Evolutionary conservation across 2,329 filamentous ascomycete species (phyloP).

Genomic region (Penicillium sp.): DNA sequence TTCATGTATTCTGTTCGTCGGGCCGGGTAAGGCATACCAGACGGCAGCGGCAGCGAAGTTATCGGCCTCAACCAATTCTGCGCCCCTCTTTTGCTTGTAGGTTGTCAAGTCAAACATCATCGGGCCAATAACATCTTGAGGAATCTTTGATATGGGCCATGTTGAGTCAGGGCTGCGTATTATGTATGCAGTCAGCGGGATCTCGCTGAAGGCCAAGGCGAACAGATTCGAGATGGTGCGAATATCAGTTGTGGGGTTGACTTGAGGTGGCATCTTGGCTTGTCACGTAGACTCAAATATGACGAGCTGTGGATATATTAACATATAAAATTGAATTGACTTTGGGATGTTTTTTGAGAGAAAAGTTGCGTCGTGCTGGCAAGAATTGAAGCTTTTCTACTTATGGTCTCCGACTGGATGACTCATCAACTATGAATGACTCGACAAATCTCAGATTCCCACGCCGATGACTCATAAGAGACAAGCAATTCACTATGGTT

Average conservation of each 20-base stretch:
- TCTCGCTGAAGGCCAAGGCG: slow-evolving; percentile 1
- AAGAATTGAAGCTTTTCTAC: background rate
- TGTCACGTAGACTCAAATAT: background rate
- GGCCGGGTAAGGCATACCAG: slow-evolving; percentile 7
- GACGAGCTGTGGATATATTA: background rate
- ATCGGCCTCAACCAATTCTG: slow-evolving; percentile 11
- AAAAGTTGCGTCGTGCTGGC: too few relatives aligned
- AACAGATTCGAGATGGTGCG: slow-evolving; percentile 7
- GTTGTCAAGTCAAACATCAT: slow-evolving; percentile 9
- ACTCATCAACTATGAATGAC: background rate
- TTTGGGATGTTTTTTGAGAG: background rate
- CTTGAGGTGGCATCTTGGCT: slow-evolving; percentile 2
- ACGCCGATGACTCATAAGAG: too few relatives aligned
- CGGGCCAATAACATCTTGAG: background rate
- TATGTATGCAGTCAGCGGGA: slow-evolving; percentile 1
- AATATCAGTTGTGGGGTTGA: slow-evolving; percentile 10
- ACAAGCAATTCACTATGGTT: too few relatives aligned
- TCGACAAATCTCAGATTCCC: too few relatives aligned
- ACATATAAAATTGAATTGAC: background rate
- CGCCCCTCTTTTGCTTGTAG: slow-evolving; percentile 9
- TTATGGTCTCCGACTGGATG: background rate
- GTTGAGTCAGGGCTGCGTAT: background rate
- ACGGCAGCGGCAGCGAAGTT: slow-evolving; percentile 13
- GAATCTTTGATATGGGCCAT: slow-evolving; percentile 10
- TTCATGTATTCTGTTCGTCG: background rate